phyloP scores from a whole-genome alignment of 2,329 filamentous ascomycete genomes.

The Pestalotiopsis sp. region DNA sequence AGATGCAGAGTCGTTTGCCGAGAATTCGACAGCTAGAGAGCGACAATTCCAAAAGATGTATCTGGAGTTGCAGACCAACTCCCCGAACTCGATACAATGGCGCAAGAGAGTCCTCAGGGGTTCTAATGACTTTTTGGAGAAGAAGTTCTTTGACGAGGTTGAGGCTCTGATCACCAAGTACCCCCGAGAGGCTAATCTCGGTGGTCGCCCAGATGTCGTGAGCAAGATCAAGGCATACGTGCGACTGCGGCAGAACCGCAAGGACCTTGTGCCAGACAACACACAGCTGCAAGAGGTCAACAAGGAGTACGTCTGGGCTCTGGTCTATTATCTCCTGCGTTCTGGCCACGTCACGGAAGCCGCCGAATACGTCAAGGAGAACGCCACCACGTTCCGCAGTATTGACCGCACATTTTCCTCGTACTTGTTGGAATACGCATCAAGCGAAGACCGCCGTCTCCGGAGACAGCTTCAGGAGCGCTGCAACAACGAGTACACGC shows the following conservation, averaged over 20 bases:
- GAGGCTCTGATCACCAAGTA: constrained; percentile 80
- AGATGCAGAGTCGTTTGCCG: constrained; percentile 58
- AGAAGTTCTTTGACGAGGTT: constrained; percentile 76
- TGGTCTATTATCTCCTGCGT: constrained; percentile 89
- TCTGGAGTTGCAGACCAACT: constrained; percentile 72
- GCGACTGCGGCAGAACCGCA: constrained; percentile 75
- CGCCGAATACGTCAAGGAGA: constrained; percentile 80
- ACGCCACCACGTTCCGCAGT: constrained; percentile 80
- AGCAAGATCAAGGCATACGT: constrained; percentile 95
- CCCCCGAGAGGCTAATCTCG: constrained; percentile 85
- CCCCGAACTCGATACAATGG: constrained; percentile 64
- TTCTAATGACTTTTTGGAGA: constrained; percentile 79
- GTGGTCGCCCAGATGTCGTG: constrained; percentile 83
- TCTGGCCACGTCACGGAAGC: constrained; percentile 85
- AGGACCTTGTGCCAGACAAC: constrained; percentile 82
- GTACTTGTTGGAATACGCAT: constrained; percentile 85
- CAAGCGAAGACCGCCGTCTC: constrained; percentile 75
- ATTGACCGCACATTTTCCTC: constrained; percentile 88
- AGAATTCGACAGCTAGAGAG: constrained; percentile 70
- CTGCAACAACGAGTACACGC: constrained; percentile 87
- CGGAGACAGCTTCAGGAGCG: constrained; percentile 80
- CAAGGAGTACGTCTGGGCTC: constrained; percentile 88
- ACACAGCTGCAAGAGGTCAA: constrained; percentile 78
- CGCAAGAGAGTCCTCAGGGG: constrained; percentile 81
- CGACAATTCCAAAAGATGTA: constrained; percentile 79